A percentile compares a stretch with the other conserved stretches of the same genome.
phyloP scores from a whole-genome alignment of 176 grass and related monocot genomes.

The Lolium rigidum region DNA sequence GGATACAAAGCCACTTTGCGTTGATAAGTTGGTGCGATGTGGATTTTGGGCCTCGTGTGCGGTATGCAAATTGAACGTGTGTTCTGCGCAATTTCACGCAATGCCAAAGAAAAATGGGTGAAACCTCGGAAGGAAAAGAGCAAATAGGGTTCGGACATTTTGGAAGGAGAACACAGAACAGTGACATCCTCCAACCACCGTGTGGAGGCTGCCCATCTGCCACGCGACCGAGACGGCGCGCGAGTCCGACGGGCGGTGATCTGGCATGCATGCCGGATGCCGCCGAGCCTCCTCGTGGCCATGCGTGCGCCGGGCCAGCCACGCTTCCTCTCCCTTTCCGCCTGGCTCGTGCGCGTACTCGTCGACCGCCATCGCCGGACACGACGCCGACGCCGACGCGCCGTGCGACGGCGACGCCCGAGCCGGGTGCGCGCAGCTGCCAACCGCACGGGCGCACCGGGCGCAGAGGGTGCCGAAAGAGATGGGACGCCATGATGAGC shows the following conservation, averaged over 20 bases:
- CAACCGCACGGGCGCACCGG: background rate
- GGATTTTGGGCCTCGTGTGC: too few species aligned
- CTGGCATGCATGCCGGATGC: background rate
- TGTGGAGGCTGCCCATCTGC: background rate
- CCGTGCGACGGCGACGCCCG: too few species aligned
- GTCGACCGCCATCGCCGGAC: background rate
- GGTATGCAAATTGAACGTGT: too few species aligned
- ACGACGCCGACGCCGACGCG: background rate
- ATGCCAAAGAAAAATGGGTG: too few species aligned
- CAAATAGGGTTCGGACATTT: too few species aligned
- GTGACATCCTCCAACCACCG: slow-evolving; percentile 29
- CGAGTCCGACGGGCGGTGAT: background rate
- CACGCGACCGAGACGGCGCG: background rate
- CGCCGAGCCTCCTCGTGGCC: slow-evolving; percentile 25
- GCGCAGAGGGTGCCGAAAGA: background rate
- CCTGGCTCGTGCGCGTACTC: too few species aligned
- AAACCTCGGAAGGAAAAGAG: too few species aligned
- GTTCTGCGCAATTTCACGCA: too few species aligned
- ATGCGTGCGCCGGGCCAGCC: slow-evolving; percentile 17
- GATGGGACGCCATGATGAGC: background rate
- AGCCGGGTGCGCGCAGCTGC: too few species aligned
- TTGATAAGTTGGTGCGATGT: too few species aligned
- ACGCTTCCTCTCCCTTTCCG: background rate
- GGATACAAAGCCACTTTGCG: too few species aligned
- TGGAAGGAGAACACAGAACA: background rate